Evolutionary conservation across 805 yeast species (phyloP), one percentile per base, ranked within the genome.

Genomic region (Kodamaea nitidulidarum): DNA sequence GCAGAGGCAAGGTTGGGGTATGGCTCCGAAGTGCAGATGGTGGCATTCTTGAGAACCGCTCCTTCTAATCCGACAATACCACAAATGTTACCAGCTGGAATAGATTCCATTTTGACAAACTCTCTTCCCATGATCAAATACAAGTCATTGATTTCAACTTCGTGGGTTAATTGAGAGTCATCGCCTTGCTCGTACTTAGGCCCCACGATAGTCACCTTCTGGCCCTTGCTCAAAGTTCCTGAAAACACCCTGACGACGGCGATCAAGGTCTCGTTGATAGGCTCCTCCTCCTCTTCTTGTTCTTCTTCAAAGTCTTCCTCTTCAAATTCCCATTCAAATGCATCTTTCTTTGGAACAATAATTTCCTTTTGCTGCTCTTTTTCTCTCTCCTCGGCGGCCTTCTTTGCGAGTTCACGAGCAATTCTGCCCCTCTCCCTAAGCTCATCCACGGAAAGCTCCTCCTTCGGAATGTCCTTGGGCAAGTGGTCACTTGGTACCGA

Each of bases 1-100:
- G 83, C 75, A 1, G 71, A 54, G 0, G 73, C 68, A 39, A 80
- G 62, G 40, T 80, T 83, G 14, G 88, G 69, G 47, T 87, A 84
- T 4, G 73, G 65, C 2, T 73, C 57, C 2, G 72, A 75, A 0
- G 77, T 70, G 35, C 80, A 70, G 36, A 88, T 58, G 0, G 98
- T 90, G 36, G 96, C 98, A 54, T 81, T 86, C 56, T 93, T 93
- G 49, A 91, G 60, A 22, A 93, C 73, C 38, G 78, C 79, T 6
- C 85, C 86, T 2, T 84, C 95, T 15, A 93, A 70, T 0, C 98
- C 98, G 26, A 88, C 91, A 36, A 93, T 82, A 36, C 97, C 99
- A 5, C 87, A 95, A 44, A 93, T 88, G 49, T 85, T 88, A 22
- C 99, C 99, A 1, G 97, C 91, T 2, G 96, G 96, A 4, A 91